Evolutionary conservation across 2,329 filamentous ascomycete species (phyloP).

Genomic region (Calonectria pseudoreteaudii): DNA sequence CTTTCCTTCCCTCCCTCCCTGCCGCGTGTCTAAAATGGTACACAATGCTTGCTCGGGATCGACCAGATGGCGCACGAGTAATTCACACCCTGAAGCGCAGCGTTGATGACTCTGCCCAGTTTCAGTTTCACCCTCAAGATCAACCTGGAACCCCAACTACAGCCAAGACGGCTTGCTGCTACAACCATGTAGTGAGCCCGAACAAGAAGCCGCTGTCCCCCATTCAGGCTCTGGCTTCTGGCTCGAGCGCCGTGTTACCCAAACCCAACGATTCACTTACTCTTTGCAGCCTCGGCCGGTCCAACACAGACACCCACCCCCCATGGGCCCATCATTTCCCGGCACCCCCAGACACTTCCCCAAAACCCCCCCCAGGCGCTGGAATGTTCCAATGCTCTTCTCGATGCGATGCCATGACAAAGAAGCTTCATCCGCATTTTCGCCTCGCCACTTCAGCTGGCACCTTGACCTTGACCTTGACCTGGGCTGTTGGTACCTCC

Average conservation of each 20-base stretch:
- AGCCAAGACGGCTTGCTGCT: constrained; percentile 11
- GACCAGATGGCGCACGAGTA: constrained; percentile 13
- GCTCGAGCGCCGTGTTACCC: constrained; percentile 5
- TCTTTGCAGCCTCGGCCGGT: constrained; percentile 2
- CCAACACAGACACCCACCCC: background rate
- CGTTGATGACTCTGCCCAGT: constrained; percentile 18
- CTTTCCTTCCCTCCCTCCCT: background rate
- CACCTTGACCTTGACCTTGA: background rate
- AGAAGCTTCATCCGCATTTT: constrained; percentile 11
- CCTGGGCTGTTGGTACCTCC: background rate
- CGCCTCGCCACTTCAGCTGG: constrained; percentile 6
- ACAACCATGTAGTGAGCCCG: constrained; percentile 3
- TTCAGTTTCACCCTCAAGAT: constrained; percentile 17
- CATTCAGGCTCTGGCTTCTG: constrained; percentile 5
- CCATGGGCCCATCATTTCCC: background rate
- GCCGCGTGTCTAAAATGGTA: background rate
- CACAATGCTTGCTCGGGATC: background rate
- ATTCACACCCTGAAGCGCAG: constrained; percentile 13
- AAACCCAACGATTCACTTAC: constrained; percentile 3
- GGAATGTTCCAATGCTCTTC: constrained; percentile 18
- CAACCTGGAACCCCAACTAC: constrained; percentile 19
- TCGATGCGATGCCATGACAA: background rate
- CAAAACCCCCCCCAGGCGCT: background rate
- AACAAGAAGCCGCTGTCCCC: background rate
- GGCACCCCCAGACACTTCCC: background rate